Evolutionary conservation across 257 asterid species (phyloP).

Genomic region (Perilla frutescens): DNA sequence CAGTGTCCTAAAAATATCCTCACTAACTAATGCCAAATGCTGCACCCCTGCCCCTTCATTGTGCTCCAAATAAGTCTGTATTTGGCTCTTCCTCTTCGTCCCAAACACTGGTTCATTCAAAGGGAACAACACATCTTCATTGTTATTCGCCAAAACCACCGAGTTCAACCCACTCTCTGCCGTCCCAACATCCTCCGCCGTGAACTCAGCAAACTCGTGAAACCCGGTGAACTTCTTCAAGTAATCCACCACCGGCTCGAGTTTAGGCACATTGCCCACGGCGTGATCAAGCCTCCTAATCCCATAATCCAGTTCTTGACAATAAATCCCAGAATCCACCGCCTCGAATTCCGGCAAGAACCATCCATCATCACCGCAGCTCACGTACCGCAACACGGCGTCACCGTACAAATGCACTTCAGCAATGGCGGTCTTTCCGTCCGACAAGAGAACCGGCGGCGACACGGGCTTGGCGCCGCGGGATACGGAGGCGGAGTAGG

Average conservation of each 20-base stretch:
- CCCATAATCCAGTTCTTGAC: slow-evolving; percentile 70
- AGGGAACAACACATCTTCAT: slow-evolving; percentile 77
- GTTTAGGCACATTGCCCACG: slow-evolving; percentile 78
- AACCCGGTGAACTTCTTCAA: slow-evolving; percentile 73
- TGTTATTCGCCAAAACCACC: slow-evolving; percentile 77
- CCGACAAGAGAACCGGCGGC: slow-evolving; percentile 52
- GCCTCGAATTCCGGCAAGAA: slow-evolving; percentile 78
- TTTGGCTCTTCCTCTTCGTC: slow-evolving; percentile 92
- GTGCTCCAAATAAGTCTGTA: slow-evolving; percentile 96
- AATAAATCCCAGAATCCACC: slow-evolving; percentile 41
- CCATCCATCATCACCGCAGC: slow-evolving; percentile 31
- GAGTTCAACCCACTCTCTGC: slow-evolving; percentile 90
- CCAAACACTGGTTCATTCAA: slow-evolving; percentile 88
- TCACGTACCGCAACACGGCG: slow-evolving; percentile 69
- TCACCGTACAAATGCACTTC: slow-evolving; percentile 86
- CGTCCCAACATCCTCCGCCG: slow-evolving; percentile 86
- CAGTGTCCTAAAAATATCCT: slow-evolving; percentile 77
- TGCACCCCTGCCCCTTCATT: slow-evolving; percentile 94
- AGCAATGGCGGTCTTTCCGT: slow-evolving; percentile 50
- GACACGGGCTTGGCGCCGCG: slow-evolving; percentile 71
- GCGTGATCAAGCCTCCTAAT: slow-evolving; percentile 83
- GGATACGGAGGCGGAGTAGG: slow-evolving; percentile 61
- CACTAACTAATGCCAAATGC: slow-evolving; percentile 82
- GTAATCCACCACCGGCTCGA: slow-evolving; percentile 74
- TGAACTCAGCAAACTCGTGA: slow-evolving; percentile 92